Conservation (phyloP, 2,329 filamentous ascomycete genomes). For the Exophiala aquamarina region DNA sequence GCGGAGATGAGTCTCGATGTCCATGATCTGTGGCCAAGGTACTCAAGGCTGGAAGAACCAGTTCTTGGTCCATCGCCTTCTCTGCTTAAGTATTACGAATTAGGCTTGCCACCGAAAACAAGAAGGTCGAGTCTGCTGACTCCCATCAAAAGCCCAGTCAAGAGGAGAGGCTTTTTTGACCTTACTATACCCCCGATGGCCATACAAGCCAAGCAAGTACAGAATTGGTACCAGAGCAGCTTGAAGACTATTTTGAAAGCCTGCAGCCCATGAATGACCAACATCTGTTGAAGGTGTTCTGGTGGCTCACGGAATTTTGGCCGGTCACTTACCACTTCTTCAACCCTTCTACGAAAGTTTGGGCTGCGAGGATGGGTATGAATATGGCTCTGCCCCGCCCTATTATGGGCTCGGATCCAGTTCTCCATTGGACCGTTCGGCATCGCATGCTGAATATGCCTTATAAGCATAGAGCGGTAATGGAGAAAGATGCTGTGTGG, state of each 20-base stretch:
- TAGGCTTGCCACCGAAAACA: conserved; percentile 34
- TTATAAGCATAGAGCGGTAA: conserved; percentile 36
- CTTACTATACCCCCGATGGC: conserved; percentile 2
- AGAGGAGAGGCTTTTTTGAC: conserved; percentile 21
- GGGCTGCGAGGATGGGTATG: conserved; percentile 39
- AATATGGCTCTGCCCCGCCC: conserved; percentile 42
- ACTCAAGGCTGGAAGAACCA: conserved; percentile 34
- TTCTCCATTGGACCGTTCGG: conserved; percentile 47
- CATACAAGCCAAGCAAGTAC: conserved; percentile 15
- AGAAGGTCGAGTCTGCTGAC: conserved; percentile 33
- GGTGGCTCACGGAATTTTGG: conserved; percentile 48
- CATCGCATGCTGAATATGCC: conserved; percentile 35
- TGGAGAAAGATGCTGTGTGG: conserved; percentile 36
- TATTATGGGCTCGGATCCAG: conserved; percentile 38
- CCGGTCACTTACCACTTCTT: conserved; percentile 42
- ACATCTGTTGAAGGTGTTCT: conserved; percentile 37
- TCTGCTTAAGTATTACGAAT: conserved; percentile 38
- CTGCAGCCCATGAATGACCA: conserved; percentile 44
- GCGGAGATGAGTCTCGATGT: conserved; percentile 45
- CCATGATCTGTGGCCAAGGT: conserved; percentile 41
- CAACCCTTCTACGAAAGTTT: conserved; percentile 32
- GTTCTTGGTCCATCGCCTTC: conserved; percentile 36
- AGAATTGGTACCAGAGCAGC: conserved; percentile 38
- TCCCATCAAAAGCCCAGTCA: conserved; percentile 28
- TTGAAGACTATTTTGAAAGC: conserved; percentile 46